Conservation (phyloP, 164 flowering plant genomes). For the Aristolochia californica region DNA sequence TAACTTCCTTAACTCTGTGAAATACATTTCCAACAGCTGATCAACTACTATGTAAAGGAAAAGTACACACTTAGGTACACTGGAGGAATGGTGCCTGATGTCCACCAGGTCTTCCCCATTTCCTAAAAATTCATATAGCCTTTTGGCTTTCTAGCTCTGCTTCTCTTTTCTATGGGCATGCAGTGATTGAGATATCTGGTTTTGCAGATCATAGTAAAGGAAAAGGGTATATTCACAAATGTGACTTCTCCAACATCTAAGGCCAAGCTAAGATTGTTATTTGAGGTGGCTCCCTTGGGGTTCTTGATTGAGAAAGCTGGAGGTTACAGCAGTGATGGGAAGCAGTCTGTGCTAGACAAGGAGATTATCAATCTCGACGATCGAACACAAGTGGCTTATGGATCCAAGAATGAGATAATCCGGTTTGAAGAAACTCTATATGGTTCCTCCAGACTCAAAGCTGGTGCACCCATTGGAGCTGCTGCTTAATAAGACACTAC, state of each 20-base stretch:
- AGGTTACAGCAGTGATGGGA: conserved; percentile 89
- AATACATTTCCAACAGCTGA: conserved; percentile 35
- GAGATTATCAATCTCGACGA: conserved; percentile 63
- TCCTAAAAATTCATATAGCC: not conserved
- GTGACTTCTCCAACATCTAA: conserved; percentile 78
- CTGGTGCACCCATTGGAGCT: conserved; percentile 72
- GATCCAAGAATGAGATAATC: conserved; percentile 90
- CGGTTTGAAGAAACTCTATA: conserved; percentile 84
- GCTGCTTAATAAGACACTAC: conserved; percentile 34
- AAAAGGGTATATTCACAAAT: conserved; percentile 93
- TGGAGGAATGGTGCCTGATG: conserved; percentile 99
- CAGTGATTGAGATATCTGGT: not conserved
- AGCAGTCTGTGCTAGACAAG: conserved; percentile 69
- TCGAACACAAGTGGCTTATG: conserved; percentile 91
- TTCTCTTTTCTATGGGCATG: not conserved
- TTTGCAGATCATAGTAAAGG: conserved; percentile 88
- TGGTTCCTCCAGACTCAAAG: conserved; percentile 79
- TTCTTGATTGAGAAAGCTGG: conserved; percentile 86
- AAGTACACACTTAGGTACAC: conserved; percentile 98
- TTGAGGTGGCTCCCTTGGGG: conserved; percentile 95
- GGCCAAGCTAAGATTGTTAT: conserved; percentile 87
- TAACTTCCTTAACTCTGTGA: too few relatives aligned
- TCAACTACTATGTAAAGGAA: conserved; percentile 75
- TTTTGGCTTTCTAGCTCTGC: not conserved
- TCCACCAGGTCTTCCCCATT: conserved; percentile 60